Conservation (phyloP, 2,329 filamentous ascomycete genomes). For the Talaromyces sp. region DNA sequence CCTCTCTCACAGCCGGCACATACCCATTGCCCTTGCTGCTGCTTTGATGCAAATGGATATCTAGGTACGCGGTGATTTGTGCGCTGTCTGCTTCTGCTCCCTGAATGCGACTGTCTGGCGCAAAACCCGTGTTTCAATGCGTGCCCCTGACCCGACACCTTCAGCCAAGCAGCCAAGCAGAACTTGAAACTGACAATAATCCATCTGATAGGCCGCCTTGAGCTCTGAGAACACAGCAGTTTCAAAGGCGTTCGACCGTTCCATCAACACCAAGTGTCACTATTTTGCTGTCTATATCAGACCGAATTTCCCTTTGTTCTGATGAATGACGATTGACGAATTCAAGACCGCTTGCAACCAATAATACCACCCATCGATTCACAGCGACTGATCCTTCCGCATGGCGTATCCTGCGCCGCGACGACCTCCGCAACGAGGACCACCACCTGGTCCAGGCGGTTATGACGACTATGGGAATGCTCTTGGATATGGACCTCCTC, state of each 20-base stretch:
- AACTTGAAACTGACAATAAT: background rate
- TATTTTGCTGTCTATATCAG: background rate
- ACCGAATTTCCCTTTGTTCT: background rate
- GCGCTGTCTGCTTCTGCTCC: background rate
- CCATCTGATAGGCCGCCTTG: background rate
- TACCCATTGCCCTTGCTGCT: background rate
- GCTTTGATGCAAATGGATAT: background rate
- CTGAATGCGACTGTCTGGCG: background rate
- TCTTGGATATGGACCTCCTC: constrained; percentile 3
- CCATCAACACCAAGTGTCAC: background rate
- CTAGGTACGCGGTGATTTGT: background rate
- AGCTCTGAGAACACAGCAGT: background rate
- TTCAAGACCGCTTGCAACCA: background rate
- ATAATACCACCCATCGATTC: background rate
- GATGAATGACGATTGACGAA: constrained; percentile 7
- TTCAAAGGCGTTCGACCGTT: background rate
- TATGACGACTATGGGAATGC: constrained; percentile 14
- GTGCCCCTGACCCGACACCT: background rate
- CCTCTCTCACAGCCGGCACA: background rate
- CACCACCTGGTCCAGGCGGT: constrained; percentile 15
- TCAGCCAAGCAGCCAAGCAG: background rate
- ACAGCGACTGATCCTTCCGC: background rate
- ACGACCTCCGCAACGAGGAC: constrained; percentile 21
- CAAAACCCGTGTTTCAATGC: background rate
- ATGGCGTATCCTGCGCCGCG: constrained; percentile 36